Conservation (phyloP, 257 asterid genomes). For the Capsicum chinense region DNA sequence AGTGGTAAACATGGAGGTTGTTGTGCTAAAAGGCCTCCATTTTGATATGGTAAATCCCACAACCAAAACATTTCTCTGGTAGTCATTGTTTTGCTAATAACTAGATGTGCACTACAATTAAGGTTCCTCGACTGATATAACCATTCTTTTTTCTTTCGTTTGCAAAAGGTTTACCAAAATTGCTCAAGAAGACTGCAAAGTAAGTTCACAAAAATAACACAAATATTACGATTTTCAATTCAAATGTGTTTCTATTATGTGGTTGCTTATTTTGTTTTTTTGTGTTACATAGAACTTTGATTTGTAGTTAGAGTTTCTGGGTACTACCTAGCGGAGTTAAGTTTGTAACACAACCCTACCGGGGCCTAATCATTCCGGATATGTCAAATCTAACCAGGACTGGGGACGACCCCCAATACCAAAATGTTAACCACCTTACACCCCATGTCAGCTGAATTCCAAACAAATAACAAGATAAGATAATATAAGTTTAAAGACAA, state of each 20-base stretch:
- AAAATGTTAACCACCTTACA: too few relatives aligned
- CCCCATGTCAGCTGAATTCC: too few relatives aligned
- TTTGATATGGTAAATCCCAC: constrained; percentile 92
- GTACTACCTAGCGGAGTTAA: constrained; percentile 76
- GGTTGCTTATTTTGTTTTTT: background rate
- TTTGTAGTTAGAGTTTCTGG: constrained; percentile 74
- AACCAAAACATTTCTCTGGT: constrained; percentile 65
- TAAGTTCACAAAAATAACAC: constrained; percentile 33
- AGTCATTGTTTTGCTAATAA: background rate
- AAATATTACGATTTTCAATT: background rate
- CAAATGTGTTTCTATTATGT: background rate
- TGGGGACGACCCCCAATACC: too few relatives aligned
- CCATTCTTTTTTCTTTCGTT: background rate
- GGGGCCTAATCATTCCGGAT: too few relatives aligned
- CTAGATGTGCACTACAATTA: background rate
- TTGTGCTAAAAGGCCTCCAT: constrained; percentile 65
- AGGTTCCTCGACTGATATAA: background rate
- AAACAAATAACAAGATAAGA: too few relatives aligned
- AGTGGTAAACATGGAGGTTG: constrained; percentile 84
- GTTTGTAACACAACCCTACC: constrained; percentile 38
- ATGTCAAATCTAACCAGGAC: too few relatives aligned
- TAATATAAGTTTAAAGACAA: too few relatives aligned
- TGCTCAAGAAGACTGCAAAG: constrained; percentile 62
- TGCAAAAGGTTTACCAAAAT: constrained; percentile 50
- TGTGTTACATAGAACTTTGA: constrained; percentile 44